Conservation (phyloP, 371 early-diverging fungal genomes). For the Mucor saturninus region DNA sequence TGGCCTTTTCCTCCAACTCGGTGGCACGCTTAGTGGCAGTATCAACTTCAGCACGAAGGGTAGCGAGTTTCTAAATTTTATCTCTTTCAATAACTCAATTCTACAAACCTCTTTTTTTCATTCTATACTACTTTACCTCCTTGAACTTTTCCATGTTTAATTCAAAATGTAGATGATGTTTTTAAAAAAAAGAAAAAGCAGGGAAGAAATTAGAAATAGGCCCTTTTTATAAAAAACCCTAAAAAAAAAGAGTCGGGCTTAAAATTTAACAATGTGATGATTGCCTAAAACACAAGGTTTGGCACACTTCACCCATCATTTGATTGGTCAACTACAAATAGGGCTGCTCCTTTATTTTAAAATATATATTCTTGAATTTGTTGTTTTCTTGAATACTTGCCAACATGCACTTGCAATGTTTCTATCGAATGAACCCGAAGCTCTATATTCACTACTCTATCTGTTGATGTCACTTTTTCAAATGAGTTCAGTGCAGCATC, state of each 20-base stretch:
- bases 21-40: conserved; percentile 69
- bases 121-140: conserved; percentile 23
- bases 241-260: conserved; percentile 13
- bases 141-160: conserved; percentile 40
- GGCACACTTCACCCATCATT: conserved; percentile 11
- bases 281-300: conserved; percentile 13
- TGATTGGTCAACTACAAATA: conserved; percentile 7
- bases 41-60: conserved; percentile 74
- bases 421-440: not conserved
- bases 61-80: conserved; percentile 67
- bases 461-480: too few relatives aligned
- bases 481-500: not conserved
- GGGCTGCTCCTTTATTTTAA: not conserved
- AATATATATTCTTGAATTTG: not conserved
- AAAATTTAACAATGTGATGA: conserved; percentile 30
- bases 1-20: conserved; percentile 60
- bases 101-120: not conserved
- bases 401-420: not conserved
- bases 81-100: too few relatives aligned
- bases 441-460: too few relatives aligned
- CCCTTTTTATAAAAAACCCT: not conserved
- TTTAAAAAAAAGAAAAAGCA: conserved; percentile 12
- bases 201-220: conserved; percentile 4
- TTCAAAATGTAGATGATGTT: conserved; percentile 16
- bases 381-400: not conserved